Base-by-base conservation (phyloP, 257 asterid genomes). In the Mentha longifolia region DNA sequence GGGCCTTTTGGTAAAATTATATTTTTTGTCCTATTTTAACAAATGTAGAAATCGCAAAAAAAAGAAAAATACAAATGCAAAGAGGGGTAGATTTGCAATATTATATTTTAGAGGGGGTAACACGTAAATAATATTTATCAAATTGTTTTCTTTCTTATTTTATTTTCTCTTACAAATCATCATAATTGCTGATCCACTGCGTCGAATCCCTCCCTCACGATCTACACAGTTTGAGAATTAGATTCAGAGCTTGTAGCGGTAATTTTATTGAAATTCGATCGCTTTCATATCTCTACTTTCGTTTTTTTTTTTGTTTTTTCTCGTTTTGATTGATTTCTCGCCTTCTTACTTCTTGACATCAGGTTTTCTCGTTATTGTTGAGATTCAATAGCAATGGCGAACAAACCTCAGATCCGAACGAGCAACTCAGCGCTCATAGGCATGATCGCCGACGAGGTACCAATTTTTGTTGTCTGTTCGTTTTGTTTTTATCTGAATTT, bases 401-500 rank as follows among this genome's bases (percentile, higher is more conserved):
- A 89, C 79, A 85, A 84, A 76, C 73, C 92, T 76, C 96, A 87
- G 80, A 82, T 92, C 84, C 95, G 89, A 67, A 79, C 96, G 3
- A 90, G 52, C 70, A 90, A 68, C 80, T 92, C 98, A 9, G 97
- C 98, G 30, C 92, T 92, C 74, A 85, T 92, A 68, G 92, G 97
- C 28, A 92, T 92, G 98, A 92, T 92, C 51, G 98, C 93, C 56
- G 98, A 92, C 75, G 98, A 92, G 98, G 98, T 92, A 74, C 47
- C 68, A 1, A 47, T 30, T 74, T 69, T 12, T 14, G 7, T 35
- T 28, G 5, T 56, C 15, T 33, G 39, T 13, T 61, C 14, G 7
- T 31, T 19, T 3, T 43, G 46, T 43, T 14, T 35, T 60, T 19
- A 42, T 51, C 74, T 67, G 51, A 52, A 50, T 39, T 68, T 52